Conservation (phyloP, 139 green algal genomes). For the Picochlorum sp. region DNA sequence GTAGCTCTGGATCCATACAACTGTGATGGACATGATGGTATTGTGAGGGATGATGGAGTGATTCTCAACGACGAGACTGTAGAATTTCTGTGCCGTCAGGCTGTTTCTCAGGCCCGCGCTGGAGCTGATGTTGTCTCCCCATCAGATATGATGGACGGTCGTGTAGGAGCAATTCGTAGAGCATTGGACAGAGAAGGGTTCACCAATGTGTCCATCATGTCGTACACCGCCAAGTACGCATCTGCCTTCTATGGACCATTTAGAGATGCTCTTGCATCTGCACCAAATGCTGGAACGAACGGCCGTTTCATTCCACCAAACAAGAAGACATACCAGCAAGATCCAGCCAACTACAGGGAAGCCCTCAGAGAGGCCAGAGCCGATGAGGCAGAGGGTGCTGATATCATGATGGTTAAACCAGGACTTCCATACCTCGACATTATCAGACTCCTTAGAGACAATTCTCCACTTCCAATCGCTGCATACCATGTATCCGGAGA, state of each 20-base stretch:
- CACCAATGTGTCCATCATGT: slow-evolving; percentile 94
- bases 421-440: slow-evolving; percentile 89
- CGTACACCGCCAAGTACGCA: slow-evolving; percentile 94
- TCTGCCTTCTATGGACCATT: slow-evolving; percentile 97
- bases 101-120: slow-evolving; percentile 60
- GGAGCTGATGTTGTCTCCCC: slow-evolving; percentile 73
- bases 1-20: slow-evolving; percentile 98
- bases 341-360: slow-evolving; percentile 35
- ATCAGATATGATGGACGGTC: slow-evolving; percentile 98
- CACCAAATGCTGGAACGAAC: slow-evolving; percentile 52
- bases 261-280: slow-evolving; percentile 84
- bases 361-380: slow-evolving; percentile 78
- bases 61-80: slow-evolving; percentile 98
- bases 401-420: slow-evolving; percentile 98
- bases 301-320: slow-evolving; percentile 77
- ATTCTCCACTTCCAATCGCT: slow-evolving; percentile 79
- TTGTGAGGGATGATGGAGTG: slow-evolving; percentile 90
- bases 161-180: slow-evolving; percentile 82
- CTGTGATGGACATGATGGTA: slow-evolving; percentile 94
- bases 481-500: slow-evolving; percentile 97
- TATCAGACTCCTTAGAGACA: slow-evolving; percentile 84
- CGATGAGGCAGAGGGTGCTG: slow-evolving; percentile 93
- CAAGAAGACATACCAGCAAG: slow-evolving; percentile 95
- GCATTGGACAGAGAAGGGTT: slow-evolving; percentile 87
- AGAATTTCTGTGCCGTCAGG: slow-evolving; percentile 86